Evolutionary conservation across 169 alveolate species (phyloP).

Genomic region (Cryptosporidium sp.): DNA sequence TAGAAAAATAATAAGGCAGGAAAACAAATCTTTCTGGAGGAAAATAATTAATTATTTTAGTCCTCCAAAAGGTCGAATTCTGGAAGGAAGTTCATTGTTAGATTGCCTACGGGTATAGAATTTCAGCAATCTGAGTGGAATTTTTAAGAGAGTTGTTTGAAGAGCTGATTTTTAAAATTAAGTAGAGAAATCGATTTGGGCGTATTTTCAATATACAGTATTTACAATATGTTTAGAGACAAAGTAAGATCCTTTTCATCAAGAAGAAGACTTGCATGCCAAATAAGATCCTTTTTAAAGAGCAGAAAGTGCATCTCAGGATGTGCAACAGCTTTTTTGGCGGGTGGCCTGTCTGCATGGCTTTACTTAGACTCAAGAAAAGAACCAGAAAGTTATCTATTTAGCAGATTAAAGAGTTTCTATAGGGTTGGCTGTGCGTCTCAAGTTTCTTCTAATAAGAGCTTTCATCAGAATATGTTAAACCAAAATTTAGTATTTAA

Average conservation of each 20-base stretch:
- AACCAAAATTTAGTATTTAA: not conserved
- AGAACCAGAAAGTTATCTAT: not conserved
- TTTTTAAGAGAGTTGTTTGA: not conserved
- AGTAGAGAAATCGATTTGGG: not conserved
- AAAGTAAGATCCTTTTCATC: not conserved
- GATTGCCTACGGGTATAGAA: not conserved
- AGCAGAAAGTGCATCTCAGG: not conserved
- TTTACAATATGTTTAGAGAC: not conserved
- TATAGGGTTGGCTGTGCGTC: slow-evolving; percentile 7
- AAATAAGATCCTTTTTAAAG: not conserved
- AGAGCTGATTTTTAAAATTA: not conserved
- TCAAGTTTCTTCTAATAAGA: not conserved
- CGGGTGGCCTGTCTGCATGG: slow-evolving; percentile 11
- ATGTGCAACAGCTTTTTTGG: slow-evolving; percentile 14
- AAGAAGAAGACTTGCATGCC: slow-evolving; percentile 1
- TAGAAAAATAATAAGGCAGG: not conserved
- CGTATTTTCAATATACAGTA: no score
- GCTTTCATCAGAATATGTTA: not conserved
- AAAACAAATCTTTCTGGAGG: not conserved
- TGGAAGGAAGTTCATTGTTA: no score
- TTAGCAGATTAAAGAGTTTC: not conserved
- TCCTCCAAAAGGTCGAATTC: not conserved
- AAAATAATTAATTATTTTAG: not conserved
- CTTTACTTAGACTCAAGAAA: slow-evolving; percentile 4
- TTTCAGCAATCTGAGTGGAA: not conserved